Conservation (phyloP, 805 yeast species). For the Candida patagonica region DNA sequence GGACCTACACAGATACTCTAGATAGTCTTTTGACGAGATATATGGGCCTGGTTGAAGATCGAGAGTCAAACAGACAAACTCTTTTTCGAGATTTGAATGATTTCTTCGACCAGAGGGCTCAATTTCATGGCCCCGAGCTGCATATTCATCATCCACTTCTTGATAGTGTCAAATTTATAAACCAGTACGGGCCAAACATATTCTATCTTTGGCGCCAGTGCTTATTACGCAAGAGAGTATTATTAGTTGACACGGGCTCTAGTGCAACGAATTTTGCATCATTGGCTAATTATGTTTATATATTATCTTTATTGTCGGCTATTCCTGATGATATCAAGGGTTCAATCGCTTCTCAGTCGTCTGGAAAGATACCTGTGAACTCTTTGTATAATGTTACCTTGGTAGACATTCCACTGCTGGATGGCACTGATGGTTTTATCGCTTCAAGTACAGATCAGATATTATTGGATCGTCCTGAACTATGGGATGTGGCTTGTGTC, state of each 20-base stretch:
- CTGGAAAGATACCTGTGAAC: constrained; percentile 9
- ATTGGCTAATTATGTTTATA: constrained; percentile 35
- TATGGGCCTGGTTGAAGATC: constrained; percentile 3
- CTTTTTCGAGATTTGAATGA: constrained; percentile 9
- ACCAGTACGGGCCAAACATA: constrained; percentile 52
- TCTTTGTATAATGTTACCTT: constrained; percentile 52
- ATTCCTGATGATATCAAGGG: constrained; percentile 48
- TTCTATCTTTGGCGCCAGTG: constrained; percentile 58
- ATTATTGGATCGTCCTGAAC: constrained; percentile 40
- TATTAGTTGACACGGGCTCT: constrained; percentile 29
- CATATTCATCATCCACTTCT: constrained; percentile 28
- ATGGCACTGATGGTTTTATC: constrained; percentile 29
- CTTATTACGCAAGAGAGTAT: constrained; percentile 45
- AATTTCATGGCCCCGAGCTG: constrained; percentile 28
- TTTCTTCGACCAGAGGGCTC: constrained; percentile 27
- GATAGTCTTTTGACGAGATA: constrained; percentile 13
- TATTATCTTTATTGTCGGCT: constrained; percentile 50
- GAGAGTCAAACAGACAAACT: neutral
- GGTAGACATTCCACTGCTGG: constrained; percentile 36
- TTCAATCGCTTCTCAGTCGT: constrained; percentile 23
- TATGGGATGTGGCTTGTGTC: constrained; percentile 40
- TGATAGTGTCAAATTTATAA: constrained; percentile 34
- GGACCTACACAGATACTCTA: constrained; percentile 33
- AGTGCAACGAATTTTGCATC: constrained; percentile 5
- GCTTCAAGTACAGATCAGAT: constrained; percentile 64